Evolutionary conservation across 1,284 basidiomycete genomes (phyloP), one percentile per base, ranked within the genome.

Genomic region (Phellopilus nigrolimitatus): DNA sequence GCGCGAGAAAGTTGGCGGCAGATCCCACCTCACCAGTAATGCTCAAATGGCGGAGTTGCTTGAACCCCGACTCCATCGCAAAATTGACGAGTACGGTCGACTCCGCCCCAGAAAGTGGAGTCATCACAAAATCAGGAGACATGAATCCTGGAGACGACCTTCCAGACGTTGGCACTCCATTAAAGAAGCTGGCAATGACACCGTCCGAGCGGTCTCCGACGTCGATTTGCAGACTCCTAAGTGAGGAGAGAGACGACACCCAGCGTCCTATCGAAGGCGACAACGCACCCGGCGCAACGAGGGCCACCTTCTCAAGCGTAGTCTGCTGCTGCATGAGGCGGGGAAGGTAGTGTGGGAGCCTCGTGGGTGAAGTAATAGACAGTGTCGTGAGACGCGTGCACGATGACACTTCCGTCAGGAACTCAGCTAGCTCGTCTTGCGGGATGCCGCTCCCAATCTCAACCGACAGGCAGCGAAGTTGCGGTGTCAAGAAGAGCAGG

Each of bases 111-210:
- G 84, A 86, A 68, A 85, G 85, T 30, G 76, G 82, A 45, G 81
- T 75, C 15, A 72, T 75, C 15, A 76, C 71, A 13, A 83, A 83
- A 57, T 73, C 78, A 1, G 86, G 86, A 3, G 85, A 84, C 24
- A 76, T 78, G 55, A 73, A 73, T 9, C 85, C 86, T 0, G 84
- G 85, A 27, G 74, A 73, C 28, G 76, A 68, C 53, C 65, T 69
- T 58, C 49, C 54, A 13, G 54, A 56, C 9, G 49, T 30, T 15
- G 49, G 49, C 30, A 87, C 69, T 47, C 85, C 80, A 61, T 82
- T 80, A 62, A 89, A 88, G 67, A 89, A 89, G 12, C 81, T 81
- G 65, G 87, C 83, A 15, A 88, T 80, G 0, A 82, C 80, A 22
- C 78, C 79, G 47, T 74, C 68, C 7, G 80, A 77, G 48, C 82